Conservation (phyloP, 2,329 filamentous ascomycete species). For the Pleoardoris graminearum region DNA sequence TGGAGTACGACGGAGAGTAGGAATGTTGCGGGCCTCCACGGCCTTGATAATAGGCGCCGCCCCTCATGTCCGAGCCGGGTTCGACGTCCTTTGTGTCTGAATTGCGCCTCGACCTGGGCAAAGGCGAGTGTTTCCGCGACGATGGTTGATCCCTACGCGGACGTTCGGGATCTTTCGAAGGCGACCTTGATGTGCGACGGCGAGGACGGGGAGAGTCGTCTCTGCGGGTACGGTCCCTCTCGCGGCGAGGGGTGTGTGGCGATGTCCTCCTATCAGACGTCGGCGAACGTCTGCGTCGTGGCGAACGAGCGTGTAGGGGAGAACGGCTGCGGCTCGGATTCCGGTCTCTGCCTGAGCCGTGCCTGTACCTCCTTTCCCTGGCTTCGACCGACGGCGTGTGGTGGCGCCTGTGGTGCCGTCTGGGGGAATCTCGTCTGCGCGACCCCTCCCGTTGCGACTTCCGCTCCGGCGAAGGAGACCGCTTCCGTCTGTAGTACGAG, state of each 20-base stretch:
- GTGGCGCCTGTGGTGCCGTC: slow-evolving; percentile 30
- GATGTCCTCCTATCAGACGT: slow-evolving; percentile 29
- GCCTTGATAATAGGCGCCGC: slow-evolving; percentile 37
- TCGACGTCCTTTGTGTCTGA: slow-evolving; percentile 38
- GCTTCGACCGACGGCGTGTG: slow-evolving; percentile 28
- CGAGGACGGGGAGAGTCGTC: slow-evolving; percentile 32
- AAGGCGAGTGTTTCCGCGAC: slow-evolving; percentile 34
- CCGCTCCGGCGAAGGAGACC: slow-evolving; percentile 37
- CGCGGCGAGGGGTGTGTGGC: slow-evolving; percentile 24
- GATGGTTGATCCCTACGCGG: slow-evolving; percentile 19
- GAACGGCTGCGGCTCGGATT: slow-evolving; percentile 34
- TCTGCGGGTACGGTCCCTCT: slow-evolving; percentile 23
- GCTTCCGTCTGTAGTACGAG: slow-evolving; percentile 42
- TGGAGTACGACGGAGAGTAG: slow-evolving; percentile 63
- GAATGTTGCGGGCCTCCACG: slow-evolving; percentile 54
- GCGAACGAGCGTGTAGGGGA: slow-evolving; percentile 32
- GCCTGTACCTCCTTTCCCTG: slow-evolving; percentile 25
- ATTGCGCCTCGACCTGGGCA: slow-evolving; percentile 32
- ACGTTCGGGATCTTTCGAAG: slow-evolving; percentile 21
- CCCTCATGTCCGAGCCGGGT: slow-evolving; percentile 40
- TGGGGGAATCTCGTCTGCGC: slow-evolving; percentile 34
- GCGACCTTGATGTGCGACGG: slow-evolving; percentile 37
- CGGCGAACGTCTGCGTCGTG: slow-evolving; percentile 34
- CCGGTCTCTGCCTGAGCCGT: slow-evolving; percentile 20
- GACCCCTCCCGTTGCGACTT: slow-evolving; percentile 35